These are phyloP conservation scores for Stromatinia cepivora DNA, from an alignment of 2,329 filamentous ascomycete species.

Conservation along the genomic window DNA sequence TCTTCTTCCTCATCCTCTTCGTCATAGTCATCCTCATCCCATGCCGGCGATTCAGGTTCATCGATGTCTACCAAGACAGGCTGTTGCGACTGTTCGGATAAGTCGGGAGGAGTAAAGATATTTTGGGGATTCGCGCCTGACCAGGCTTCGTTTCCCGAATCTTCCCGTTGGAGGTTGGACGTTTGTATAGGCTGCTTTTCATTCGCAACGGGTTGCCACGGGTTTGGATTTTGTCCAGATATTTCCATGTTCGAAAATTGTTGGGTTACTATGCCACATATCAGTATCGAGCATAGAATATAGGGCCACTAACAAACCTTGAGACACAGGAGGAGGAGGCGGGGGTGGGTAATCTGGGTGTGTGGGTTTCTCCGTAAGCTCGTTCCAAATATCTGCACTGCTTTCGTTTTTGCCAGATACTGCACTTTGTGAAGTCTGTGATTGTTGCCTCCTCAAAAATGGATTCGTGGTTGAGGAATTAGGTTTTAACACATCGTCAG, in stretches of 20 bases:
- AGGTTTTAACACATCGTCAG: slow-evolving; percentile 32
- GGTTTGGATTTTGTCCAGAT: slow-evolving; percentile 36
- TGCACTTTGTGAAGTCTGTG: slow-evolving; percentile 23
- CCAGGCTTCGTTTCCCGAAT: slow-evolving; percentile 39
- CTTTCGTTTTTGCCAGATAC: slow-evolving; percentile 31
- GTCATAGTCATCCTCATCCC: slow-evolving; percentile 38
- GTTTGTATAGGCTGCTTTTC: slow-evolving; percentile 30
- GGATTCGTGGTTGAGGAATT: slow-evolving; percentile 37
- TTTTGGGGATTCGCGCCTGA: slow-evolving; percentile 19
- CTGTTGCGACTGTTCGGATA: slow-evolving; percentile 24
- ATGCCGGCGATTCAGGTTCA: slow-evolving; percentile 39
- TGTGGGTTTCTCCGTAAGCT: slow-evolving; percentile 26
- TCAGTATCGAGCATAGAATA: background rate
- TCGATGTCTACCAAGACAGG: slow-evolving; percentile 36
- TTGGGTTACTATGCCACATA: slow-evolving; percentile 25
- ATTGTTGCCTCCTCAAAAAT: slow-evolving; percentile 33
- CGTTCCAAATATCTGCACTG: slow-evolving; percentile 38
- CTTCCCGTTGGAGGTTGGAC: slow-evolving; percentile 28
- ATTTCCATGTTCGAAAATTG: slow-evolving; percentile 36
- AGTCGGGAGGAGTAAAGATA: background rate
- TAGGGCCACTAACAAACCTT: slow-evolving; percentile 26
- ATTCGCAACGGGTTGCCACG: slow-evolving; percentile 38
- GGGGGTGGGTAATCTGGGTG: slow-evolving; percentile 26
- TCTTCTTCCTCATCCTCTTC: slow-evolving; percentile 15
- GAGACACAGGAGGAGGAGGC: slow-evolving; percentile 28